These are phyloP conservation scores for Combretum micranthum DNA, from an alignment of 345 rosid species.

Conservation along the genomic window DNA sequence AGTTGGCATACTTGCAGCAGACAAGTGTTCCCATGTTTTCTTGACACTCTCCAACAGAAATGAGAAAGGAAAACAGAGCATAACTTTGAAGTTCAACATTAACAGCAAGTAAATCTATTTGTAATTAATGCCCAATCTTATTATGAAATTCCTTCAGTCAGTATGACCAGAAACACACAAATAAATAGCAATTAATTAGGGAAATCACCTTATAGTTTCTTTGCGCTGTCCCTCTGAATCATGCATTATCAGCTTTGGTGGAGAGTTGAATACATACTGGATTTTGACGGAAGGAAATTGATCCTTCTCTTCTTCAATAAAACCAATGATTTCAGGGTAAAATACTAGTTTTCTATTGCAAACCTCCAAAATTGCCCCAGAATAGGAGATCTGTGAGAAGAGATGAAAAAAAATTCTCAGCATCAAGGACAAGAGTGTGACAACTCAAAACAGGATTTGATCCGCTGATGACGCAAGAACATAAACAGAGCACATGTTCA, in stretches of 20 bases:
- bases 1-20: no score
- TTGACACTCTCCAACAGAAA: no score
- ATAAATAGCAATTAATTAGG: conserved; percentile 4
- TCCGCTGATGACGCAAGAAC: no score
- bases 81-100: no score
- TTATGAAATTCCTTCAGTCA: no score
- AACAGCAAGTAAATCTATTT: no score
- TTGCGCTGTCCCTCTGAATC: conserved; percentile 67
- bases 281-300: conserved; percentile 61
- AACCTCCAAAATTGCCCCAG: conserved; percentile 83
- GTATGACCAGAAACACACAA: background rate
- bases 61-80: no score
- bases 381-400: conserved; percentile 55
- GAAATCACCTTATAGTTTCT: conserved; percentile 59
- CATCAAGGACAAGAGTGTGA: background rate
- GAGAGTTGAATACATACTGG: conserved; percentile 82
- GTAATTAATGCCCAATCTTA: no score
- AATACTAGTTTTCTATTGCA: conserved; percentile 93
- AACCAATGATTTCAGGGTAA: conserved; percentile 85
- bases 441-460: no score
- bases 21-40: no score
- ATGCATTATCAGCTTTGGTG: conserved; percentile 87
- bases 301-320: conserved; percentile 89
- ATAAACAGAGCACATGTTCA: no score
- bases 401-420: background rate